phyloP scores from a whole-genome alignment of 2,329 filamentous ascomycete genomes.

The Fusarium sp. region DNA sequence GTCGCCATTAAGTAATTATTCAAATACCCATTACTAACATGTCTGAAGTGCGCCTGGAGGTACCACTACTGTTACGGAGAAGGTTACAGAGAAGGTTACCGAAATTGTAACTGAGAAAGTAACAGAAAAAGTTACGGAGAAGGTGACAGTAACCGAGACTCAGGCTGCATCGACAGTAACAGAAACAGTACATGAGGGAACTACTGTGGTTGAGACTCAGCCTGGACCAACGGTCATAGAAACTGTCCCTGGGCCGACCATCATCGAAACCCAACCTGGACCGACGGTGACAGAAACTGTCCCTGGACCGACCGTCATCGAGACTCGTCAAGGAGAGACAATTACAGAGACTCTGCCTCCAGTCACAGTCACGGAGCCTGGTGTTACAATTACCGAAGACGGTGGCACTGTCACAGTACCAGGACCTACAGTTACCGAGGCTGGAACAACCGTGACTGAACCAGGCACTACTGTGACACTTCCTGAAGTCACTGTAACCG shows the following conservation, averaged over 20 bases:
- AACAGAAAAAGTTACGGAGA: not conserved
- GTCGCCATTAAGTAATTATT: not conserved
- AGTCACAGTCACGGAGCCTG: conserved; percentile 21
- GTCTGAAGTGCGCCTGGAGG: conserved; percentile 7
- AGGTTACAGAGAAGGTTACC: conserved; percentile 6
- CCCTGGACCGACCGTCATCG: conserved; percentile 6
- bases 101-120: conserved; percentile 4
- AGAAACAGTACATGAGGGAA: conserved; percentile 6
- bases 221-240: not conserved
- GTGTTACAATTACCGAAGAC: conserved; percentile 21
- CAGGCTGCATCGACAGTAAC: conserved; percentile 7
- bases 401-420: conserved; percentile 19
- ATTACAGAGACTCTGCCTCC: conserved; percentile 10
- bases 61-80: conserved; percentile 3
- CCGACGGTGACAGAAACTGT: conserved; percentile 14
- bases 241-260: not conserved
- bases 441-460: conserved; percentile 22
- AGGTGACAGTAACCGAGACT: conserved; percentile 12
- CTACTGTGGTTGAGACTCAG: conserved; percentile 16
- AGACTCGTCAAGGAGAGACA: conserved; percentile 15
- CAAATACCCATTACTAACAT: not conserved
- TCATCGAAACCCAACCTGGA: conserved; percentile 7
- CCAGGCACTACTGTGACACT: conserved; percentile 13
- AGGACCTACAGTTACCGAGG: conserved; percentile 17
- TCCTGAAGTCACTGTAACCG: conserved; percentile 11